phyloP scores from a whole-genome alignment of 2,329 filamentous ascomycete genomes.

The Ceratocystis harringtonii region DNA sequence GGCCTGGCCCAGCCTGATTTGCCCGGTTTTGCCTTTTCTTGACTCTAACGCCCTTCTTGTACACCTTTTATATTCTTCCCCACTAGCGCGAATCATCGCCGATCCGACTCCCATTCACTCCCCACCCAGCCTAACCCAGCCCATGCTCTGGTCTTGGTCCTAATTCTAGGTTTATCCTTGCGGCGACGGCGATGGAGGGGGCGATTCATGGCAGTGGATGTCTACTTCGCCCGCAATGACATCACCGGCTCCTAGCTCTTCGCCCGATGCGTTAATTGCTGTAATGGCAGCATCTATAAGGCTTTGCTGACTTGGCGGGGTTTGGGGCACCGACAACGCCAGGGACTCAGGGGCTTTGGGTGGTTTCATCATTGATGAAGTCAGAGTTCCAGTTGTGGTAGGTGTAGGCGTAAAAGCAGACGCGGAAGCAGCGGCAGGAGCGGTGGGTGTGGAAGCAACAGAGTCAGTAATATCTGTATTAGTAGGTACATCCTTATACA shows the following conservation, averaged over 20 bases:
- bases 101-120: neutral
- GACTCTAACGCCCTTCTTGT: too few relatives aligned
- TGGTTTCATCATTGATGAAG: neutral
- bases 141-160: neutral
- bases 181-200: neutral
- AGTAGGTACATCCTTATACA: too few relatives aligned
- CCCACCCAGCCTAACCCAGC: neutral
- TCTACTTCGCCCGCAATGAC: slow-evolving; percentile 16
- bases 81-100: too few relatives aligned
- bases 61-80: neutral
- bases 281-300: slow-evolving; percentile 13
- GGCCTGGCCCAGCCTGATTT: too few relatives aligned
- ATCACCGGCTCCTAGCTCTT: slow-evolving; percentile 16
- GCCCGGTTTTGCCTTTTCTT: too few relatives aligned
- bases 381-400: neutral
- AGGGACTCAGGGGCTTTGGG: too few relatives aligned
- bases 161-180: neutral
- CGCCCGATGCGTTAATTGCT: slow-evolving; percentile 16
- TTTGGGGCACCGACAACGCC: neutral
- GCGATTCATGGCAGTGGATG: slow-evolving; percentile 9
- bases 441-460: neutral
- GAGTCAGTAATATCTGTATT: too few relatives aligned
- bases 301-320: slow-evolving; percentile 4
- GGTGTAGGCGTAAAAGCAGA: neutral
- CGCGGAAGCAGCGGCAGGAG: neutral